Base-by-base conservation (phyloP, 768 basidiomycete species). In the Mycena vitilis region DNA sequence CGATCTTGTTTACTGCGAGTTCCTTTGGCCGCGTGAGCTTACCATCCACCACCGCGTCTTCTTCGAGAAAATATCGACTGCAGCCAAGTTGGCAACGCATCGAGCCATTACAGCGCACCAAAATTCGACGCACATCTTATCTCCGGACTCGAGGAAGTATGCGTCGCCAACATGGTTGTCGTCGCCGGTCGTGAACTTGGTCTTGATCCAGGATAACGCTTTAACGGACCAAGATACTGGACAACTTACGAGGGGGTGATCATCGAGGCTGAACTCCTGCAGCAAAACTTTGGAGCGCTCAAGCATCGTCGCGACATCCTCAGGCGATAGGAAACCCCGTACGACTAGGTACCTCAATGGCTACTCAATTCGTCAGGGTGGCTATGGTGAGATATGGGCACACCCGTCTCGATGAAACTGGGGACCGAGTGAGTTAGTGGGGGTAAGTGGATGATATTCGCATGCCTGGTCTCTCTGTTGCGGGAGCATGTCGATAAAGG, bases 1-100 rank as follows among this genome's bases (percentile, higher is more conserved):
- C 93, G 68, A 96, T 95, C 87, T 99, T 99, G 81, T 99, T 99
- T 34, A 99, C 93, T 0, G 95, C 89, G 73, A 87, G 88, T 53
- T 89, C 82, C 77, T 94, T 94, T 63, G 88, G 86, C 64, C 88
- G 82, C 1, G 85, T 86, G 77, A 99, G 85, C 73, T 89, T 90
- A 3, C 95, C 92, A 38, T 87, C 77, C 30, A 80, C 73, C 8
- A 98, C 83, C 0, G 96, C 95, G 57, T 92, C 95, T 72, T 94
- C 91, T 76, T 99, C 98, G 51, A 99, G 83, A 79, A 99, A 99
- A 79, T 91, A 99, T 8, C 93, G 90, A 67, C 87, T 88, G 66
- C 8, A 38, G 30, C 30, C 40, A 45, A 45, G 18, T 45, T 18
- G 47, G 57, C 40, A 48, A 36, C 44, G 23, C 5, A 36, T 18